phyloP scores from a whole-genome alignment of 495 filamentous ascomycete species.

The Glonium stellatum region DNA sequence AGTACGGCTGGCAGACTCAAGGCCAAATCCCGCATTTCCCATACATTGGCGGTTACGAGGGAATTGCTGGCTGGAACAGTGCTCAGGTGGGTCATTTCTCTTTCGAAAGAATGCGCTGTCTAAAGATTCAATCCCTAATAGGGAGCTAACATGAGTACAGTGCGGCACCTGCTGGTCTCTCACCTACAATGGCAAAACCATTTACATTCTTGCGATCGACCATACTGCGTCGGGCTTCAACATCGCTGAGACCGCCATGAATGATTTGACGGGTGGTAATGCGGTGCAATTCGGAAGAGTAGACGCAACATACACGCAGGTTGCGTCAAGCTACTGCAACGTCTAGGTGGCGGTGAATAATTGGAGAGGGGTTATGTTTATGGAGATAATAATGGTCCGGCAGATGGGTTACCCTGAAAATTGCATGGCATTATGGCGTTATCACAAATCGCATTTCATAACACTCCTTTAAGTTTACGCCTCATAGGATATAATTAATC shows the following conservation, averaged over 20 bases:
- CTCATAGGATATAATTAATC: too few species aligned
- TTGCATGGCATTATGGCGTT: too few species aligned
- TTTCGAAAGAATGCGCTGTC: neutral
- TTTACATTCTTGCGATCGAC: constrained; percentile 65
- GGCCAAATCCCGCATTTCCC: constrained; percentile 25
- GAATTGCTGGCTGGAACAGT: constrained; percentile 54
- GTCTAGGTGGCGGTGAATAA: neutral
- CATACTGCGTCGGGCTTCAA: constrained; percentile 54
- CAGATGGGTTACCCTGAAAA: neutral
- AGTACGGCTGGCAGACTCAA: constrained; percentile 42
- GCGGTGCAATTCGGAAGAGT: constrained; percentile 52
- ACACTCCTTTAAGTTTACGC: too few species aligned
- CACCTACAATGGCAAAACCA: constrained; percentile 50
- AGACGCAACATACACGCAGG: constrained; percentile 34
- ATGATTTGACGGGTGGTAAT: constrained; percentile 54
- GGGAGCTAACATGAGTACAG: constrained; percentile 13
- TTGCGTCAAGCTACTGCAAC: neutral
- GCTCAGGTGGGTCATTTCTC: constrained; percentile 22
- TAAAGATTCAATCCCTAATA: neutral
- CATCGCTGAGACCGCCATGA: constrained; percentile 58
- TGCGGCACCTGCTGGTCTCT: constrained; percentile 69
- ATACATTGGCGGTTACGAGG: constrained; percentile 54
- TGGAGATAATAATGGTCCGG: neutral
- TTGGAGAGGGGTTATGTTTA: neutral
- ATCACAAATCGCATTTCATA: too few species aligned